phyloP scores from a whole-genome alignment of 202 grass and related monocot genomes.

The Sporobolus alterniflorus region DNA sequence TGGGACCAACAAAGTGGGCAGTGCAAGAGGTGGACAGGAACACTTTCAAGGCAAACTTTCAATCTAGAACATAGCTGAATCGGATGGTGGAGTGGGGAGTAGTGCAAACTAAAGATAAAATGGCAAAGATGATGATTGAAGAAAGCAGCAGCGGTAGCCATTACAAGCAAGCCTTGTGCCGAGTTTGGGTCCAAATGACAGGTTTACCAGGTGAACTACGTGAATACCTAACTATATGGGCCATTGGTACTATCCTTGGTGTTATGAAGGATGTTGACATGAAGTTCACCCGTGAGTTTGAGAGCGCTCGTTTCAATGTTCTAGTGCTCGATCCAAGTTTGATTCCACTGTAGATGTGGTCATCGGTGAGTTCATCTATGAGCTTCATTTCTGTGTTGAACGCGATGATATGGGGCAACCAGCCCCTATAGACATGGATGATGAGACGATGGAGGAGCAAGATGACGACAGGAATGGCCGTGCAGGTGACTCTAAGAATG shows the following conservation, averaged over 20 bases:
- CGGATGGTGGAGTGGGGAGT: neutral
- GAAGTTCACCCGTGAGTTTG: neutral
- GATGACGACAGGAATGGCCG: too few species aligned
- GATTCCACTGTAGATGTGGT: neutral
- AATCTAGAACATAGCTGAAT: neutral
- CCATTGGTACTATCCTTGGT: neutral
- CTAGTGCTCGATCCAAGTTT: neutral
- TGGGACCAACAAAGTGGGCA: too few species aligned
- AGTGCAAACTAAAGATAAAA: neutral
- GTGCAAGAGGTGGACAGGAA: too few species aligned
- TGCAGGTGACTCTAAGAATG: too few species aligned
- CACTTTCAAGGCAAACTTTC: neutral
- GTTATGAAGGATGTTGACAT: neutral
- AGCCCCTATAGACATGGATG: too few species aligned
- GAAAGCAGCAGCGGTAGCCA: neutral
- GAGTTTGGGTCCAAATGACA: neutral
- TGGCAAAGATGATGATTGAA: neutral
- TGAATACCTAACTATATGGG: neutral
- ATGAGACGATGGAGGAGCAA: too few species aligned
- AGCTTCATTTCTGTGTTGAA: too few species aligned
- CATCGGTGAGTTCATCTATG: neutral
- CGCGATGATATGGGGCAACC: too few species aligned
- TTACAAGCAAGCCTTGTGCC: neutral
- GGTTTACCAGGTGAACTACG: neutral
- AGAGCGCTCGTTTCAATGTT: neutral